These are phyloP conservation scores for Aphanomyces invadans DNA, from an alignment of 352 stramenopile genomes.

Conservation along the genomic window DNA sequence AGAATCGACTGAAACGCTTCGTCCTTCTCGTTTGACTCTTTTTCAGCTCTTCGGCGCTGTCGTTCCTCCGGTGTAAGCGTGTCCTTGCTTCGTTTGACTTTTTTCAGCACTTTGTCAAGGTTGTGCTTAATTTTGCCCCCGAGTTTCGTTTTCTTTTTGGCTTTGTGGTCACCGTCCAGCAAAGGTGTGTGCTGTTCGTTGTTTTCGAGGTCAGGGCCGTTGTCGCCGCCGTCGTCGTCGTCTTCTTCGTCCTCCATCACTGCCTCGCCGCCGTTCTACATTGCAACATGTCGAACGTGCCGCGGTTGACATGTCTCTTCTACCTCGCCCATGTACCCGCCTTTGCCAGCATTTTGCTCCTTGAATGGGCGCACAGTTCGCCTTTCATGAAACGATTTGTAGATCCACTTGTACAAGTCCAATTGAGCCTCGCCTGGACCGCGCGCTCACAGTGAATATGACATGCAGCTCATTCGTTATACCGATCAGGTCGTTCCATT, in stretches of 20 bases:
- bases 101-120: conserved; percentile 29
- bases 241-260: conserved; percentile 30
- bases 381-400: conserved; percentile 51
- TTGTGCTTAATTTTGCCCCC: conserved; percentile 18
- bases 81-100: conserved; percentile 14
- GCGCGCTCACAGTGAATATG: too few relatives aligned
- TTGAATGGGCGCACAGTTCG: conserved; percentile 51
- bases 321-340: not conserved
- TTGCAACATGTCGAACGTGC: not conserved
- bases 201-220: conserved; percentile 16
- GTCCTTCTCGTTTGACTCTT: conserved; percentile 48
- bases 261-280: conserved; percentile 17
- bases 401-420: conserved; percentile 79
- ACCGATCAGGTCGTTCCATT: conserved; percentile 87
- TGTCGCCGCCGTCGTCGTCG: conserved; percentile 26
- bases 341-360: conserved; percentile 36
- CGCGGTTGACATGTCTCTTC: not conserved
- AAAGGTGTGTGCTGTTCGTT: conserved; percentile 40
- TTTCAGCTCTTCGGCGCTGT: conserved; percentile 29
- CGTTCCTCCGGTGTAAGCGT: not conserved
- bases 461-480: too few relatives aligned
- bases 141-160: conserved; percentile 9
- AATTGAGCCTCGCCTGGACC: conserved; percentile 53
- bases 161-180: conserved; percentile 29
- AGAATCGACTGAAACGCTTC: conserved; percentile 48